Percentiles rank a stretch among this genome's conserved stretches.
These are phyloP conservation scores for Saraca asoca DNA, from an alignment of 331 rosid genomes.

Conservation along the genomic window DNA sequence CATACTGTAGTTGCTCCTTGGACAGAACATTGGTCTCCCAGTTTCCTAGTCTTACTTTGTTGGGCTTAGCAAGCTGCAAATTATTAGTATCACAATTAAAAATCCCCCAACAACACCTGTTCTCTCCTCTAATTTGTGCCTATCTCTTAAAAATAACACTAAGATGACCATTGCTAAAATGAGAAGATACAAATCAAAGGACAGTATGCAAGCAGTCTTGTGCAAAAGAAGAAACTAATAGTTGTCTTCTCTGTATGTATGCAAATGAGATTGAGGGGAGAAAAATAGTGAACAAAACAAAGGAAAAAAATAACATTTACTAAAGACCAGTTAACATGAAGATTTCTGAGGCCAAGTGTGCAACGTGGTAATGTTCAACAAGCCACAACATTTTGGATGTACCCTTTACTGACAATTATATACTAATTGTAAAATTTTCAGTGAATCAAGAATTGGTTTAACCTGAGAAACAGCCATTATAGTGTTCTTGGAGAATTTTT, in stretches of 20 bases:
- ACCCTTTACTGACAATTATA: too few species aligned
- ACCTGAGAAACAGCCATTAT: too few species aligned
- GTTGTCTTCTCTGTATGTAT: background rate
- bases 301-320: too few species aligned
- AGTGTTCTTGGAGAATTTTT: too few species aligned
- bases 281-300: slow-evolving; percentile 6
- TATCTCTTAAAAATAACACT: too few species aligned
- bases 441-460: too few species aligned
- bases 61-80: slow-evolving; percentile 76
- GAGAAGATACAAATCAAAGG: background rate
- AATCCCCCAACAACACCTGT: slow-evolving; percentile 9
- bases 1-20: slow-evolving; percentile 70
- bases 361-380: too few species aligned
- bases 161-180: too few species aligned
- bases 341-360: too few species aligned
- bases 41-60: slow-evolving; percentile 66
- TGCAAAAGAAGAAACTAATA: slow-evolving; percentile 10
- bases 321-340: too few species aligned
- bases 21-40: slow-evolving; percentile 75
- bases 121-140: background rate
- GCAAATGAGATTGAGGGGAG: background rate
- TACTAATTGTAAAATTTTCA: too few species aligned
- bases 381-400: too few species aligned
- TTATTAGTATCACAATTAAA: slow-evolving; percentile 24
- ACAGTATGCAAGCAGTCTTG: slow-evolving; percentile 3